Conservation (phyloP, 441 rosid genomes). For the Eutrema salsugineum region DNA sequence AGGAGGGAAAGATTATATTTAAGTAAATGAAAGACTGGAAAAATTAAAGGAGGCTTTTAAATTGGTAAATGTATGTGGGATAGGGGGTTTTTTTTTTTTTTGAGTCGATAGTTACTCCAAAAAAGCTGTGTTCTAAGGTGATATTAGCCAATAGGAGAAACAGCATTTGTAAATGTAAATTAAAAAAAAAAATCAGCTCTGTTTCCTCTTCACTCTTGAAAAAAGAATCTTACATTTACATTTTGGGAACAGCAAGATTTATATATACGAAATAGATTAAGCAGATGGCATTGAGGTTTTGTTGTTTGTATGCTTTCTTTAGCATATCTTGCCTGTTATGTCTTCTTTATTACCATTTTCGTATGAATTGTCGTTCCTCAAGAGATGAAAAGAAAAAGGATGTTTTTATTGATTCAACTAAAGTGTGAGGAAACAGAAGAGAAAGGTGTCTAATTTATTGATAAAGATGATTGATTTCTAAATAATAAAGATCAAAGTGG, state of each 20-base stretch:
- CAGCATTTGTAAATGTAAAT: constrained; percentile 5
- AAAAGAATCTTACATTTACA: not conserved
- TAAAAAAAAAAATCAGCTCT: not conserved
- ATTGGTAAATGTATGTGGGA: not conserved
- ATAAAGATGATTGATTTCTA: too few species aligned
- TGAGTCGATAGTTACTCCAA: not conserved
- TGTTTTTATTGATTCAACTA: not conserved
- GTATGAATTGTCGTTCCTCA: too few species aligned
- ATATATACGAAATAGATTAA: not conserved
- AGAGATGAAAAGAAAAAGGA: too few species aligned
- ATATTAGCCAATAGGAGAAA: not conserved
- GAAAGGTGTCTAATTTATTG: too few species aligned
- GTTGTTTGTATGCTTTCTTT: too few species aligned
- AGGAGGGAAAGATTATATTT: not conserved
- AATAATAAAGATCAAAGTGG: not conserved
- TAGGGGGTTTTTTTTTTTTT: not conserved
- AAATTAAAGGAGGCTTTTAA: not conserved
- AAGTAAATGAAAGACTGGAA: not conserved
- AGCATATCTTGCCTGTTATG: too few species aligned
- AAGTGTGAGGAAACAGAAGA: not conserved
- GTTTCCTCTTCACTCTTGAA: not conserved
- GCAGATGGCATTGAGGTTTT: not conserved
- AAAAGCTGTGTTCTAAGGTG: not conserved
- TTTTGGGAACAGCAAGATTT: not conserved
- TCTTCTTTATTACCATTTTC: too few species aligned